Base-by-base conservation (phyloP, 2,329 filamentous ascomycete species). In the Fusarium proliferatum region DNA sequence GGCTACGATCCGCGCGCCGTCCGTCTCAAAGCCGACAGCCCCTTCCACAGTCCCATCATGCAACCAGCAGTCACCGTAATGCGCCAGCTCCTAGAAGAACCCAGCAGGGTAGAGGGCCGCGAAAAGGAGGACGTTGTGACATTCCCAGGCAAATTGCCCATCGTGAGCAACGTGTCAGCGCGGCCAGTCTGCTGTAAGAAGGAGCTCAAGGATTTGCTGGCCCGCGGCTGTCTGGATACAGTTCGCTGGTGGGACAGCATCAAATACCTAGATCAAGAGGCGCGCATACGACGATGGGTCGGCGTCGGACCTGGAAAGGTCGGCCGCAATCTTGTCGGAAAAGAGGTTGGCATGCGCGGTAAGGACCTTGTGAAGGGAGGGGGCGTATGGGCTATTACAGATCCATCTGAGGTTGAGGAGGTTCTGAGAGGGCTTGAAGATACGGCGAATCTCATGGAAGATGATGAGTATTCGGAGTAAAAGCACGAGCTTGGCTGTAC, bases 161-260 rank as follows among this genome's bases (percentile, higher is more conserved):
- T 94, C 77, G 86, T 98, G 60, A 95, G 93, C 78, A 98, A 98
- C 81, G 93, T 98, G 48, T 93, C 91, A 12, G 95, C 93, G 7
- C 84, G 91, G 61, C 95, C 95, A 2, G 97, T 97, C 75, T 81
- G 85, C 72, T 93, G 89, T 73, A 91, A 90, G 76, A 90, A 90
- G 45, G 90, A 97, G 72, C 85, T 98, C 38, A 94, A 94, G 80
- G 91, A 97, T 71, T 83, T 97, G 51, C 85, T 97, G 56, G 92
- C 95, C 3, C 85, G 94, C 55, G 93, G 95, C 79, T 95, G 93
- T 70, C 90, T 96, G n/a, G 94, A 97, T 84, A 98, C 95, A 36
- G 94, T 98, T 46, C 88, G 90, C 67, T 98, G 96, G 96, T 97
- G 95, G 91, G 94, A 97, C 76, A 96, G 94, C 77, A 95, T 98